Conservation (phyloP, 352 stramenopile species). For the Phytopythium ostracodes region DNA sequence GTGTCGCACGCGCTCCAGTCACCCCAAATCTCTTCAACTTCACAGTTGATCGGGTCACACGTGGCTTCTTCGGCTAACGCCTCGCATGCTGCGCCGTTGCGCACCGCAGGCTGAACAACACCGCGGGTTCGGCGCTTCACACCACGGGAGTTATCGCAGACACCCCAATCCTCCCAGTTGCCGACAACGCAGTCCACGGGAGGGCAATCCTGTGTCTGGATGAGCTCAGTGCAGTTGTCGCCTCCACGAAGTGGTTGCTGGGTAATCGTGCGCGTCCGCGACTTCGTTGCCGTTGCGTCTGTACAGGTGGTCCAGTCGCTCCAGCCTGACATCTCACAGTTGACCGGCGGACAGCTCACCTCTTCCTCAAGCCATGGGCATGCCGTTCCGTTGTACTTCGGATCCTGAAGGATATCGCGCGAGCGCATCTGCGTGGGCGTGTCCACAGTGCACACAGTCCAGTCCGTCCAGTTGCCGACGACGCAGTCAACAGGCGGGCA, state of each 20-base stretch:
- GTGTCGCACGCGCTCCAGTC: slow-evolving; percentile 39
- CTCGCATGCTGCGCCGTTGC: slow-evolving; percentile 24
- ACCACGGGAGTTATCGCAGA: slow-evolving; percentile 20
- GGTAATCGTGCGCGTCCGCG: slow-evolving; percentile 28
- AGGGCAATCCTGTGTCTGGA: slow-evolving; percentile 31
- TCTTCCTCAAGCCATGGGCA: slow-evolving; percentile 27
- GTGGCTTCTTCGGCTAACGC: slow-evolving; percentile 22
- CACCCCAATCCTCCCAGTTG: slow-evolving; percentile 20
- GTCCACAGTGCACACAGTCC: slow-evolving; percentile 24
- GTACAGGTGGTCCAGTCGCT: slow-evolving; percentile 41
- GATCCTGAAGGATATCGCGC: slow-evolving; percentile 17
- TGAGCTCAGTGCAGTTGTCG: slow-evolving; percentile 19
- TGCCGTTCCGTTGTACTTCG: slow-evolving; percentile 21
- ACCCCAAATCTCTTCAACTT: slow-evolving; percentile 32
- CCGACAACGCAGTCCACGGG: slow-evolving; percentile 43
- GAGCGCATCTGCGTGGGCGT: slow-evolving; percentile 23
- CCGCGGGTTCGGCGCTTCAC: slow-evolving; percentile 23
- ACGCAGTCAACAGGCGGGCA: slow-evolving; percentile 37
- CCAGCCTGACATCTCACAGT: slow-evolving; percentile 40
- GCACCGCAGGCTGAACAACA: slow-evolving; percentile 20
- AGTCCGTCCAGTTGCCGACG: slow-evolving; percentile 34
- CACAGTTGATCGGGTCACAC: slow-evolving; percentile 42
- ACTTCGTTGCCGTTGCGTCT: slow-evolving; percentile 34
- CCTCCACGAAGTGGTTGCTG: slow-evolving; percentile 36
- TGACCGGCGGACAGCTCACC: slow-evolving; percentile 36